Evolutionary conservation across 805 yeast genomes (phyloP).

Genomic region (Starmerella scarabaei): DNA sequence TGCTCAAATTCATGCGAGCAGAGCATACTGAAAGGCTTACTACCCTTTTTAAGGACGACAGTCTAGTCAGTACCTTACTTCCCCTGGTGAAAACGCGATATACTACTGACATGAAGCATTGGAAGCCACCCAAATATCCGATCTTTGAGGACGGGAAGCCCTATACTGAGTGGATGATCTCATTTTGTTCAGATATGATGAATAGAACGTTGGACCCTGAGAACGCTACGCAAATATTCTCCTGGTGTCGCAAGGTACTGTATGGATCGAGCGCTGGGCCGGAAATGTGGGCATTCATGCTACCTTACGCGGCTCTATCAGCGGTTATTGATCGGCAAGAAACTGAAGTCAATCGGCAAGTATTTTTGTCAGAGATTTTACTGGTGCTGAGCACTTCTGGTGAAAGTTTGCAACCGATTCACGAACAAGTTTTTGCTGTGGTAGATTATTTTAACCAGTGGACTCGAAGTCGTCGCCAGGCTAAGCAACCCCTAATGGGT

Average conservation of each 20-base stretch:
- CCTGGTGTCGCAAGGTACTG: conserved; percentile 17
- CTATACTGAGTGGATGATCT: conserved; percentile 58
- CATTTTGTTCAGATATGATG: conserved; percentile 54
- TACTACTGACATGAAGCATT: conserved; percentile 38
- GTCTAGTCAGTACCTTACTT: conserved; percentile 9
- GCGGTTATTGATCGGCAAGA: conserved; percentile 40
- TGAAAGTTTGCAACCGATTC: conserved; percentile 44
- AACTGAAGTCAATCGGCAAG: conserved; percentile 26
- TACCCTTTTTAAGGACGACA: conserved; percentile 6
- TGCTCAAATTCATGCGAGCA: conserved; percentile 39
- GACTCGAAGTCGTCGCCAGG: conserved; percentile 28
- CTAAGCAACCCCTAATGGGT: conserved; percentile 9
- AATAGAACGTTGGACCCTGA: conserved; percentile 41
- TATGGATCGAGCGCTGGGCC: conserved; percentile 23
- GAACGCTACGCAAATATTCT: conserved; percentile 11
- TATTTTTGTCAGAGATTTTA: conserved; percentile 47
- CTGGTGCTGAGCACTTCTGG: conserved; percentile 34
- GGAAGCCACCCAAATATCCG: conserved; percentile 44
- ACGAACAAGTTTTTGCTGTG: conserved; percentile 61
- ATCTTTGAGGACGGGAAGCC: conserved; percentile 34
- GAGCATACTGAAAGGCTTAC: conserved; percentile 5
- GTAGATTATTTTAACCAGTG: conserved; percentile 77
- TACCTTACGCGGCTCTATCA: conserved; percentile 65
- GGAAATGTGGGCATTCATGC: conserved; percentile 50
- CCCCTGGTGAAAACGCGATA: conserved; percentile 45